These are phyloP conservation scores for Irpex rosettiformis DNA, from an alignment of 1,284 basidiomycete genomes.

Conservation along the genomic window DNA sequence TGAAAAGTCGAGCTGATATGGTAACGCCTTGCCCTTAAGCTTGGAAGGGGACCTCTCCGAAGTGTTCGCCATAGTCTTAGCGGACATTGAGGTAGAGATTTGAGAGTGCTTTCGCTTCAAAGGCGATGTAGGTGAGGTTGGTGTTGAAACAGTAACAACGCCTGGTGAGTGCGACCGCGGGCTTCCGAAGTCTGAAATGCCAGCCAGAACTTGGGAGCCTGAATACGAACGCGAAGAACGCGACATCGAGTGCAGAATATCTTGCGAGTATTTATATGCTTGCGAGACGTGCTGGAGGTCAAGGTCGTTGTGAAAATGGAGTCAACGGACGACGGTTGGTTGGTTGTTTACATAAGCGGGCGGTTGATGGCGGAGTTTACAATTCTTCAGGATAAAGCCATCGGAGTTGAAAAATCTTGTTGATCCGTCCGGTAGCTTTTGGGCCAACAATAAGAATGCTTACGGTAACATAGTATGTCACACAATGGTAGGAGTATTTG, in stretches of 20 bases:
- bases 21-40: neutral
- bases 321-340: neutral
- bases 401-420: neutral
- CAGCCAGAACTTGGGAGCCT: neutral
- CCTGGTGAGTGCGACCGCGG: constrained; percentile 1
- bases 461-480: too few relatives aligned
- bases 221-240: neutral
- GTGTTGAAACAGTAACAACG: neutral
- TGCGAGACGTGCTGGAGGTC: neutral
- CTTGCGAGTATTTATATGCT: neutral
- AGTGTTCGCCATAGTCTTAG: neutral
- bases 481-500: too few relatives aligned
- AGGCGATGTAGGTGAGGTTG: neutral
- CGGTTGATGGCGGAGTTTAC: neutral
- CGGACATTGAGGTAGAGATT: neutral
- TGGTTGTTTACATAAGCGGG: neutral
- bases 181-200: neutral
- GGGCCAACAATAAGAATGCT: too few relatives aligned
- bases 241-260: neutral
- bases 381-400: neutral
- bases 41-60: neutral
- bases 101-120: constrained; percentile 3
- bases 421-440: too few relatives aligned
- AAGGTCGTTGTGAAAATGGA: neutral
- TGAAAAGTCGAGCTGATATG: neutral